Conservation (phyloP, 805 yeast species). For the Hanseniaspora lachancei region DNA sequence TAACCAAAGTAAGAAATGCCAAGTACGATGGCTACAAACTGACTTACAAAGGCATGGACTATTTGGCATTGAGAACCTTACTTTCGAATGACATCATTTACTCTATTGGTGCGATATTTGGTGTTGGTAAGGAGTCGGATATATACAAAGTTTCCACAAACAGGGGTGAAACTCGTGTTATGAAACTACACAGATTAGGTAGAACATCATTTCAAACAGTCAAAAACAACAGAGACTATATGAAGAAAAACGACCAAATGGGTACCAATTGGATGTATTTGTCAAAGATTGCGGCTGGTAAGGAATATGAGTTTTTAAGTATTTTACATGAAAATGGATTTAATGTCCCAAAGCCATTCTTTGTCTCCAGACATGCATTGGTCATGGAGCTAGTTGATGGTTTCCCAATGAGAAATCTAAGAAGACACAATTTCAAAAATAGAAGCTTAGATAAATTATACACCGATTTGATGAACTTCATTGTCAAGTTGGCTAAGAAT, state of each 20-base stretch:
- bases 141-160: slow-evolving; percentile 69
- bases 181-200: slow-evolving; percentile 87
- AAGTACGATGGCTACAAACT: slow-evolving; percentile 89
- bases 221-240: slow-evolving; percentile 84
- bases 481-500: slow-evolving; percentile 66
- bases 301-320: slow-evolving; percentile 80
- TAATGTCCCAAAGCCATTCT: slow-evolving; percentile 77
- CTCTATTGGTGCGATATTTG: slow-evolving; percentile 76
- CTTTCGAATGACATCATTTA: slow-evolving; percentile 58
- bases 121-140: slow-evolving; percentile 96
- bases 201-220: slow-evolving; percentile 87
- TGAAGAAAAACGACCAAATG: slow-evolving; percentile 42
- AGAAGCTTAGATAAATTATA: slow-evolving; percentile 58
- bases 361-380: slow-evolving; percentile 80
- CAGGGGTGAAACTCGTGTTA: slow-evolving; percentile 51
- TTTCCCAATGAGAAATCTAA: slow-evolving; percentile 74
- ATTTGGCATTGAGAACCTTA: slow-evolving; percentile 76
- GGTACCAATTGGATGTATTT: slow-evolving; percentile 87
- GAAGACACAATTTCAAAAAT: slow-evolving; percentile 36
- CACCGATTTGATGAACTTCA: slow-evolving; percentile 74
- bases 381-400: slow-evolving; percentile 87
- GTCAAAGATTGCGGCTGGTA: slow-evolving; percentile 79
- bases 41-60: slow-evolving; percentile 84
- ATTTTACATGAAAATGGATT: slow-evolving; percentile 64
- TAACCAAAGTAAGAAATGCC: slow-evolving; percentile 72